These are phyloP conservation scores for Tulasnella sp. DNA, from an alignment of 768 basidiomycete genomes.

Conservation along the genomic window DNA sequence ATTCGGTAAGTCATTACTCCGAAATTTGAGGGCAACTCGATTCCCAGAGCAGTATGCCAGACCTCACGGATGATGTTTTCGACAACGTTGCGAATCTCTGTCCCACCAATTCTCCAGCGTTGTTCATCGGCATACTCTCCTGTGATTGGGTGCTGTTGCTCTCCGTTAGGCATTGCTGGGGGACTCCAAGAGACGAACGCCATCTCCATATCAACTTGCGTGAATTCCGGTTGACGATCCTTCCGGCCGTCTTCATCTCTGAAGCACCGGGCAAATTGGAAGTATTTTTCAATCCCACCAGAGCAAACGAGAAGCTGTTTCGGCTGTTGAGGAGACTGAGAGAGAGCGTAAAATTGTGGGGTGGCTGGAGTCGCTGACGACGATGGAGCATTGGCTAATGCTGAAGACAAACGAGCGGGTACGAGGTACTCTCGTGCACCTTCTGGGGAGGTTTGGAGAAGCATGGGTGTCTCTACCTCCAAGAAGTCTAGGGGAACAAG, in stretches of 20 bases:
- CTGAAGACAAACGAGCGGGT: constrained; percentile 57
- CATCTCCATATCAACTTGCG: constrained; percentile 96
- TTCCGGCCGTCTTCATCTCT: constrained; percentile 93
- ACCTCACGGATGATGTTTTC: constrained; percentile 70
- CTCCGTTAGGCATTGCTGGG: not conserved
- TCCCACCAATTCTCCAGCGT: constrained; percentile 83
- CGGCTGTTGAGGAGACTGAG: constrained; percentile 94
- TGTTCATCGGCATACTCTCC: constrained; percentile 37
- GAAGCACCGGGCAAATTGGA: constrained; percentile 91
- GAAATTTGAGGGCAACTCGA: constrained; percentile 61
- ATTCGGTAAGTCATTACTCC: constrained; percentile 82
- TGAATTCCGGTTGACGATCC: constrained; percentile 95
- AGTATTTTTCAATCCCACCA: constrained; percentile 85
- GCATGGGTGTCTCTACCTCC: constrained; percentile 90
- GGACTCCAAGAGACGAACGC: constrained; percentile 83
- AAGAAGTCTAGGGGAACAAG: constrained; percentile 60
- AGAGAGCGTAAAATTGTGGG: constrained; percentile 76
- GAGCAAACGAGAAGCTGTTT: constrained; percentile 91
- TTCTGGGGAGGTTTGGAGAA: constrained; percentile 89
- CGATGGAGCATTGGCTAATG: constrained; percentile 12
- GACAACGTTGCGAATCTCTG: constrained; percentile 72
- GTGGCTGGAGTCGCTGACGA: no score
- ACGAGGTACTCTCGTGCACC: constrained; percentile 93
- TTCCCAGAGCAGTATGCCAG: constrained; percentile 67
- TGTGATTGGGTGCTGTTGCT: not conserved